A percentile compares a stretch with the other conserved stretches of the same genome.
Conservation (phyloP, 306 rosid species). For the Sicyos edulis region DNA sequence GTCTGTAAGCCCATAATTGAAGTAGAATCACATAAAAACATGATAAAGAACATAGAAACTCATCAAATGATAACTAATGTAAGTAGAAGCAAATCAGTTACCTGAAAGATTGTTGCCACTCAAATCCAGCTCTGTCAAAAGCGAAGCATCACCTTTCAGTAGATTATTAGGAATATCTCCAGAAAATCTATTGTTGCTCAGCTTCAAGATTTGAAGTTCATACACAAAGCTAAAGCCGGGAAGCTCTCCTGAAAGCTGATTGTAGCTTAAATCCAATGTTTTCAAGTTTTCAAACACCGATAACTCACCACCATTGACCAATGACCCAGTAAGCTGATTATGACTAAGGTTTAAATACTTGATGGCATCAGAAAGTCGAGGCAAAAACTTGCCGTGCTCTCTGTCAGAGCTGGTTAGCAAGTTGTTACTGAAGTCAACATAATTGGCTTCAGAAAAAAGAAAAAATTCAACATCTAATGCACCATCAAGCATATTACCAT, state of each 20-base stretch:
- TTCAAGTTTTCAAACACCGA: slow-evolving; percentile 66
- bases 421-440: slow-evolving; percentile 80
- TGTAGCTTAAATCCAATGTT: slow-evolving; percentile 87
- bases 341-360: slow-evolving; percentile 78
- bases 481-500: slow-evolving; percentile 76
- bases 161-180: slow-evolving; percentile 72
- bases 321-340: slow-evolving; percentile 68
- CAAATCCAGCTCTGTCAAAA: slow-evolving; percentile 77
- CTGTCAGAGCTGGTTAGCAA: slow-evolving; percentile 56
- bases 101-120: slow-evolving; percentile 97
- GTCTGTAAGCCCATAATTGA: slow-evolving; percentile 24
- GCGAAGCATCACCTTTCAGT: slow-evolving; percentile 82
- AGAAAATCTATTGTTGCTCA: slow-evolving; percentile 78
- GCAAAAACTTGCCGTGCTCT: slow-evolving; percentile 53
- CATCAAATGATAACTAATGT: slow-evolving; percentile 3
- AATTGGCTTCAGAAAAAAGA: slow-evolving; percentile 43
- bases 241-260: slow-evolving; percentile 79
- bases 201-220: slow-evolving; percentile 85
- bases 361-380: slow-evolving; percentile 57
- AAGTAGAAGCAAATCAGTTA: slow-evolving; percentile 20
- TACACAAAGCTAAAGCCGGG: slow-evolving; percentile 91
- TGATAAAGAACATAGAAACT: neutral
- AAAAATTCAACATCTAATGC: slow-evolving; percentile 55
- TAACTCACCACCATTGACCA: slow-evolving; percentile 60
- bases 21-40: neutral